Percentiles rank a stretch among this genome's conserved stretches.
Evolutionary conservation across 2,329 filamentous ascomycete genomes (phyloP).

Genomic region (Alternaria ethzedia): DNA sequence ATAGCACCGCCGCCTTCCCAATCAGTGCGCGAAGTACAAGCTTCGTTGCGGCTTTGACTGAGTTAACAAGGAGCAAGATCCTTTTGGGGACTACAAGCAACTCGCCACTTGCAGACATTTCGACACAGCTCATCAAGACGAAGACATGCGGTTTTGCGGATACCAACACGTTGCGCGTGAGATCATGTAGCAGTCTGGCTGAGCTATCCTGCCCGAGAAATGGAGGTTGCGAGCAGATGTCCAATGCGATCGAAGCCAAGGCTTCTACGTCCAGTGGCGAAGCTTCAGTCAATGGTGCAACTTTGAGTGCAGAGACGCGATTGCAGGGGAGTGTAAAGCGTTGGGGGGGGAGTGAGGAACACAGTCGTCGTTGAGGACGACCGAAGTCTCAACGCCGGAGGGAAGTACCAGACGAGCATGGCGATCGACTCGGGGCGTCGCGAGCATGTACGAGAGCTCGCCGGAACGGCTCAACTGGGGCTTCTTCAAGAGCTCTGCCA

Average conservation of each 20-base stretch:
- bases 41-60: background rate
- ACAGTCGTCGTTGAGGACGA: no score
- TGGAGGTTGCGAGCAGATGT: background rate
- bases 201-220: background rate
- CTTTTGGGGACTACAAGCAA: background rate
- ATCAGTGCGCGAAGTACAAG: background rate
- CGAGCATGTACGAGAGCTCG: no score
- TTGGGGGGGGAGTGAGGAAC: no score
- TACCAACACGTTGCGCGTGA: background rate
- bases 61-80: background rate
- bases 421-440: no score
- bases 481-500: no score
- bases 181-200: background rate
- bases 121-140: background rate
- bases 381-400: no score
- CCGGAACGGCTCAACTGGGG: no score
- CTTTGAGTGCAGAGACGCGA: no score
- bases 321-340: no score
- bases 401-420: no score
- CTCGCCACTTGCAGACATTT: background rate
- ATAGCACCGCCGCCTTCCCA: background rate
- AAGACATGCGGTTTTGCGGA: background rate
- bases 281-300: no score
- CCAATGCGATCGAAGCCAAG: background rate
- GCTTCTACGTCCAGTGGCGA: no score